A percentile compares a stretch with the other conserved stretches of the same genome.
Evolutionary conservation across 75 land plant genomes (phyloP).

Genomic region (Cryptomeria japonica): DNA sequence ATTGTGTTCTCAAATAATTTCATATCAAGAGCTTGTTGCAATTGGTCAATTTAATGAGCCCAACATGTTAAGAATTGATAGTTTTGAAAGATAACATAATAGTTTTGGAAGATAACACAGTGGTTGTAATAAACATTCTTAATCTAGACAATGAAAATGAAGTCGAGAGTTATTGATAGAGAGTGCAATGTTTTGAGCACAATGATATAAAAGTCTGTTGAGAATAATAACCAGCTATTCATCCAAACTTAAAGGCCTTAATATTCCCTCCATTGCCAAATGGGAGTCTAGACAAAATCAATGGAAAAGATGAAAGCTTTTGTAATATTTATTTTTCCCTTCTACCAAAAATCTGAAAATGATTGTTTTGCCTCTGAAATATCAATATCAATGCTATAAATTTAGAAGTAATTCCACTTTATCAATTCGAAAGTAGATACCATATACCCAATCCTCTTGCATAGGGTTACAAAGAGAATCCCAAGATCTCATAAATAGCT

Average conservation of each 20-base stretch:
- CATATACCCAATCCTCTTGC: too few species aligned
- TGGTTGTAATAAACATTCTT: neutral
- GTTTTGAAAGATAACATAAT: neutral
- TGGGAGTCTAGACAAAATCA: too few species aligned
- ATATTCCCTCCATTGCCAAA: slow-evolving; percentile 26
- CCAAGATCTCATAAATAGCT: neutral
- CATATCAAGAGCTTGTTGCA: neutral
- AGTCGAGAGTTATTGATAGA: slow-evolving; percentile 15
- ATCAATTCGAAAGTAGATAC: too few species aligned
- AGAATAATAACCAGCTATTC: slow-evolving; percentile 62
- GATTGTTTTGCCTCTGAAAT: too few species aligned
- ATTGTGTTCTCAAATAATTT: neutral
- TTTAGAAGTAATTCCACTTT: too few species aligned
- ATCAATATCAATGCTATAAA: too few species aligned
- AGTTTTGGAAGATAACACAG: too few species aligned
- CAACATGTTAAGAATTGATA: neutral
- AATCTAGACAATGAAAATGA: neutral
- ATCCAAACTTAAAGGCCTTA: slow-evolving; percentile 27
- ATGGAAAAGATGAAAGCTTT: too few species aligned
- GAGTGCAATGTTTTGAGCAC: too few species aligned
- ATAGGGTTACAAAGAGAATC: too few species aligned
- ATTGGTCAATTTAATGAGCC: neutral
- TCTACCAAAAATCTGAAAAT: too few species aligned
- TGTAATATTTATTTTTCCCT: too few species aligned
- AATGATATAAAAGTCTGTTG: slow-evolving; percentile 48